Conservation (phyloP, 306 rosid species). For the Cucurbita pepo region DNA sequence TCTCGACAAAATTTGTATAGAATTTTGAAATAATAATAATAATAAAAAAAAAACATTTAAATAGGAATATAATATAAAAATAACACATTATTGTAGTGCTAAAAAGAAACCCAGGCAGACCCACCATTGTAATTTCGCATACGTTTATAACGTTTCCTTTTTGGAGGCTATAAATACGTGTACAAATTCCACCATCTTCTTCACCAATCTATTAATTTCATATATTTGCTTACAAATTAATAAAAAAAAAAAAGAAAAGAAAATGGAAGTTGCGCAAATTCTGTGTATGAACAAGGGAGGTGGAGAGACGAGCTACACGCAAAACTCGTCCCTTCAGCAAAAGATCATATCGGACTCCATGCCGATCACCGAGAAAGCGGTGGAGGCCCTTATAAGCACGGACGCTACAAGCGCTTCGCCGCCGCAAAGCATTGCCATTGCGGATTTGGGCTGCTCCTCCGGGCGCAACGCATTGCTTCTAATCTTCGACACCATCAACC, state of each 20-base stretch:
- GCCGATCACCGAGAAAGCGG: conserved; percentile 25
- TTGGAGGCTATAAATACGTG: background rate
- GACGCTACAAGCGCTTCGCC: background rate
- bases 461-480: conserved; percentile 56
- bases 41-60: too few relatives aligned
- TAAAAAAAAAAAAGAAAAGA: background rate
- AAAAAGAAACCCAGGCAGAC: background rate
- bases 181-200: background rate
- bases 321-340: conserved; percentile 48
- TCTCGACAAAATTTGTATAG: too few relatives aligned
- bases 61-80: too few relatives aligned
- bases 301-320: conserved; percentile 55
- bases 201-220: background rate
- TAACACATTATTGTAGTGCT: too few relatives aligned
- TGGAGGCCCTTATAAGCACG: conserved; percentile 14
- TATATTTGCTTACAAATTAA: background rate
- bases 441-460: conserved; percentile 74
- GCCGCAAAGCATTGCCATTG: conserved; percentile 41
- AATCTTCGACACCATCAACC: conserved; percentile 27
- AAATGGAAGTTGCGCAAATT: conserved; percentile 34
- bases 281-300: conserved; percentile 67
- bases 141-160: background rate
- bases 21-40: too few relatives aligned
- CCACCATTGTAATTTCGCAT: background rate
- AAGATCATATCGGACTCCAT: conserved; percentile 24